Conservation (phyloP, 2,329 filamentous ascomycete genomes). For the Cladosporium sphaerospermum region DNA sequence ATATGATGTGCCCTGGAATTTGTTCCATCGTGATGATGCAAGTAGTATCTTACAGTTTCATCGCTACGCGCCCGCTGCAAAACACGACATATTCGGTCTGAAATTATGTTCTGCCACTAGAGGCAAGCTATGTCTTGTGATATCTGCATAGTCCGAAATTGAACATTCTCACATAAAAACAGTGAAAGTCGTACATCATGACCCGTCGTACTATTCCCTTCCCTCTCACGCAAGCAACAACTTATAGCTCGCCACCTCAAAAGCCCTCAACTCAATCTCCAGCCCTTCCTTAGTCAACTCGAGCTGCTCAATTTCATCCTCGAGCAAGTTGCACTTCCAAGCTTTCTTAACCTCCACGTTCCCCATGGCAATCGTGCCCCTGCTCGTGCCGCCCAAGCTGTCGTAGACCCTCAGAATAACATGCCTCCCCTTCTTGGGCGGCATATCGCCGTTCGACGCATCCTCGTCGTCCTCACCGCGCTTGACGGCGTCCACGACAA, state of each 20-base stretch:
- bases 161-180: too few species aligned
- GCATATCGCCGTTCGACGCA: constrained; percentile 50
- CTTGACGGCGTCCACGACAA: constrained; percentile 87
- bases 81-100: too few species aligned
- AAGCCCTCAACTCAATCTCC: constrained; percentile 33
- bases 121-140: too few species aligned
- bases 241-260: constrained; percentile 35
- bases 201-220: too few species aligned
- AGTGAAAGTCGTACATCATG: too few species aligned
- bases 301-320: constrained; percentile 73
- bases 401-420: constrained; percentile 85
- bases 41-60: too few species aligned
- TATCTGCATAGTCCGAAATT: too few species aligned
- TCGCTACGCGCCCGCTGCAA: too few species aligned
- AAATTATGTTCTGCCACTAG: too few species aligned
- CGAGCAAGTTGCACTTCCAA: constrained; percentile 77
- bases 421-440: constrained; percentile 58
- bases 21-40: too few species aligned
- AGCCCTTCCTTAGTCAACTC: constrained; percentile 39
- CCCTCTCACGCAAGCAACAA: constrained; percentile 22
- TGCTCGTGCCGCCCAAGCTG: constrained; percentile 72
- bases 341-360: constrained; percentile 67
- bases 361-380: constrained; percentile 61
- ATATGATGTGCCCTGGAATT: too few species aligned
- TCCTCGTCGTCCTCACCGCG: constrained; percentile 59